Evolutionary conservation across 2,329 filamentous ascomycete species (phyloP).

Genomic region (Paraconiothyrium sp.): DNA sequence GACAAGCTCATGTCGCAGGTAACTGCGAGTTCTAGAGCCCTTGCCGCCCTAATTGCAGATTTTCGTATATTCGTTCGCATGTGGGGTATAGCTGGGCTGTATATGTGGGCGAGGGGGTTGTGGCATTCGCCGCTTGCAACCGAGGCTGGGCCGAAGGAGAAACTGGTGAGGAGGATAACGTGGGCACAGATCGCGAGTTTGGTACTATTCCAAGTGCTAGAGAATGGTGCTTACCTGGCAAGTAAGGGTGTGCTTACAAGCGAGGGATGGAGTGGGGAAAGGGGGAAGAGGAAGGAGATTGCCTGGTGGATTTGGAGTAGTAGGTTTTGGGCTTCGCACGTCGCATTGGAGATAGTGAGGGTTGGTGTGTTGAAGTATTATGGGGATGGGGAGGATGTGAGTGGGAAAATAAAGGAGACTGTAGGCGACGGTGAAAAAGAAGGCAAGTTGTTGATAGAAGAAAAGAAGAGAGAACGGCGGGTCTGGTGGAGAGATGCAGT

Average conservation of each 20-base stretch:
- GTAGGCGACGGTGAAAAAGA: constrained; percentile 57
- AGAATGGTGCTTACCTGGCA: constrained; percentile 83
- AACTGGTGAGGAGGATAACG: constrained; percentile 58
- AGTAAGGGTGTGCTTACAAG: constrained; percentile 72
- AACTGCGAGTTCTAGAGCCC: constrained; percentile 49
- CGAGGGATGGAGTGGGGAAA: constrained; percentile 59
- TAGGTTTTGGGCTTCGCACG: constrained; percentile 81
- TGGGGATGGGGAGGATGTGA: background rate
- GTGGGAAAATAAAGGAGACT: constrained; percentile 25
- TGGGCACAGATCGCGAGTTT: constrained; percentile 75
- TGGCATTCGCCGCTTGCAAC: constrained; percentile 40
- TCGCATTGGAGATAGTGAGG: constrained; percentile 77
- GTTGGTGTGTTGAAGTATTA: constrained; percentile 58
- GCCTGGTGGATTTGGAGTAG: constrained; percentile 76
- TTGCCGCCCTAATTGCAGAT: constrained; percentile 74
- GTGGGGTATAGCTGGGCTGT: constrained; percentile 79
- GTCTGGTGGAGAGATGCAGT: constrained; percentile 73
- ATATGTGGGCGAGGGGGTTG: constrained; percentile 68
- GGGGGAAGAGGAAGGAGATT: constrained; percentile 59
- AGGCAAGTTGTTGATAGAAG: constrained; percentile 54
- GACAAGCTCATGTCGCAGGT: constrained; percentile 47
- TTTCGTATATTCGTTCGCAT: constrained; percentile 77
- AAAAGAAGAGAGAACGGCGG: constrained; percentile 40
- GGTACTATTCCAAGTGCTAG: constrained; percentile 77
- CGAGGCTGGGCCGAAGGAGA: constrained; percentile 39